Conservation (phyloP, 2,329 filamentous ascomycete species). For the Sporothrix euskadiensis region DNA sequence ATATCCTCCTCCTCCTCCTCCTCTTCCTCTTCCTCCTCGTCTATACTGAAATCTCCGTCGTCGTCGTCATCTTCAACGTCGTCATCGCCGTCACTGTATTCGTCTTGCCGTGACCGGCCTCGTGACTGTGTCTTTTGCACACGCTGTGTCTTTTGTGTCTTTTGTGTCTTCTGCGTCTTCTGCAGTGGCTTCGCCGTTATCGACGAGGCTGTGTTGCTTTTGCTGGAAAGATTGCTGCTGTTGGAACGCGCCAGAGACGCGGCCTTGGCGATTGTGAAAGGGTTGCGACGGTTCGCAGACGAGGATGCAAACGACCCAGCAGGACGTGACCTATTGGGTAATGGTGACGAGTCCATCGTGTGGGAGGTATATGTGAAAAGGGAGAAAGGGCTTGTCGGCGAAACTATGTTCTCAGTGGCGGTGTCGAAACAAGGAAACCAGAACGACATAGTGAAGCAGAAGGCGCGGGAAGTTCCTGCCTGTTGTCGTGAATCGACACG, state of each 20-base stretch:
- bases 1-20: slow-evolving; percentile 42
- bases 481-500: neutral
- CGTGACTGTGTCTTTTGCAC: neutral
- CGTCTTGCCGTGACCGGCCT: neutral
- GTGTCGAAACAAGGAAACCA: neutral
- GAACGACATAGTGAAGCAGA: neutral
- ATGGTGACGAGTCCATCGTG: slow-evolving; percentile 31
- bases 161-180: neutral
- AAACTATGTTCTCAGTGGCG: neutral
- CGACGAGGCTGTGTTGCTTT: neutral
- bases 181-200: neutral
- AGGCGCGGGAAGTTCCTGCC: neutral
- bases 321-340: slow-evolving; percentile 29
- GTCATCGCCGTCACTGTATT: neutral
- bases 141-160: neutral
- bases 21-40: slow-evolving; percentile 45
- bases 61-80: slow-evolving; percentile 43
- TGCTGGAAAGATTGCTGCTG: slow-evolving; percentile 21
- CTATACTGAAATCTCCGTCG: slow-evolving; percentile 37
- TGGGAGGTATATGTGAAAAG: too few species aligned
- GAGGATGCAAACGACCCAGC: slow-evolving; percentile 4
- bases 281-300: slow-evolving; percentile 23
- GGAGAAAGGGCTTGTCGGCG: neutral
- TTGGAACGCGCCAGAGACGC: slow-evolving; percentile 26
- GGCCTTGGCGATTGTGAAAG: slow-evolving; percentile 28